Base-by-base conservation (phyloP, 805 yeast genomes). In the Maudiozyma saulgeensis region DNA sequence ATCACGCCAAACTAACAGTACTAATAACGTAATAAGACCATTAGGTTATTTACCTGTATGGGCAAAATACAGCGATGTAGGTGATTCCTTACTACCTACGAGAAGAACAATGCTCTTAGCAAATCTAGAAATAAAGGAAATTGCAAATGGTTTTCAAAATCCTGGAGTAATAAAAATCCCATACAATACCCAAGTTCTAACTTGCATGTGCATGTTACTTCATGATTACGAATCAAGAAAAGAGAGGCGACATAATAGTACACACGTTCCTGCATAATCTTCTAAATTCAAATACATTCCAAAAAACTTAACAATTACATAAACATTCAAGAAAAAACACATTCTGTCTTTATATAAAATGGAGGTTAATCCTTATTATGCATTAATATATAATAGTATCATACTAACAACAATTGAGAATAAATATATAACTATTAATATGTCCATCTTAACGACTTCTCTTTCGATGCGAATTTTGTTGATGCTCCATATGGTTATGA, bases 201-300 rank as follows among this genome's bases (percentile, higher is more conserved):
- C 67, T 3, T 64, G 67, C 44, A 65, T 65, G 69, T 60, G 63
- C 37, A 59, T 65, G 63, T 51, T 61, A 4, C 46, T 64, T 32
- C 67, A 64, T 48, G 67, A 60, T 19, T 57, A 58, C 34, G 69
- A 65, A 48, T 55, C 64, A 23, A 57, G 64, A 43, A 65, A 65
- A 49, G 69, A 64, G 35, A 60, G 59, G 47, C 38, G 60, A 31
- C 59, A 56, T 45, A 47, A 41, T 6, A 49, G 49, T 37, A 32
- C 18, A 7, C 25, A 16, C 31, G 31, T 37, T 23, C 9, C 41
- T 15, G 16, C 45, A 26, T 45, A 38, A 39, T 6, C 25, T 39
- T 19, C 6, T 18, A 19, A 21, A 40, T 40, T 8, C 42, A 40
- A 18, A 15, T 12, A 41, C 32, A 41, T 35, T n/a, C n/a, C 16